Base-by-base conservation (phyloP, 2,329 filamentous ascomycete species). In the Ascosphaera apis region DNA sequence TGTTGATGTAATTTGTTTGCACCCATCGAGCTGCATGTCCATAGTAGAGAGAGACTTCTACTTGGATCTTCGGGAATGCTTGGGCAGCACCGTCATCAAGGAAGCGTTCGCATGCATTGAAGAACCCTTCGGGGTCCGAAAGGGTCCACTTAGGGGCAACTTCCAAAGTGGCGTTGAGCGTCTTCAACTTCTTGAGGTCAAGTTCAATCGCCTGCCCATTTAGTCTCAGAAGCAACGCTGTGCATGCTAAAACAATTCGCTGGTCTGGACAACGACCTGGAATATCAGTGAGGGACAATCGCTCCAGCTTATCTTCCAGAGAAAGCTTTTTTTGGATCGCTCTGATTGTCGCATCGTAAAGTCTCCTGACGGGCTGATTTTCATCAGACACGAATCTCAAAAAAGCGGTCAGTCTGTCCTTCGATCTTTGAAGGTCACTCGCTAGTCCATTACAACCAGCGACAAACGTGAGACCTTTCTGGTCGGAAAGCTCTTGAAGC, bases 291-390 rank as follows among this genome's bases (percentile, higher is more conserved):
- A 53, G 28, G 1, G 31, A 42, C 18, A 55, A 36, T 18, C 34
- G 37, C 19, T 40, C 39, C 23, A 51, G 27, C 3, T 33, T 25
- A 7, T 35, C 34, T 18, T 48, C 47, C 5, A 53, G 36, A 33
- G 46, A 33, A 8, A 34, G 34, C 27, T 30, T 35, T 16, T 33
- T 21, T 42, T 36, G 40, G 31, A 37, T 42, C 4, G 44, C 42
- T 31, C 50, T 41, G 4, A 53, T 18, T 1, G 43, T 53, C 9
- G 57, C 55, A 32, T 58, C 49, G 19, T 56, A 48, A 11, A 60
- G 53, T 35, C 54, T 58, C 33, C 52, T 48, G 1, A 46, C 46
- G 2, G 55, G 55, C 31, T 59, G 50, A 34, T 58, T 46, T 31
- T 49, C 48, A 7, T 48, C 43, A 11, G 44, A 42, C 13, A 52